Base-by-base conservation (phyloP, 2,329 filamentous ascomycete genomes). In the Fusarium tjaetaba region DNA sequence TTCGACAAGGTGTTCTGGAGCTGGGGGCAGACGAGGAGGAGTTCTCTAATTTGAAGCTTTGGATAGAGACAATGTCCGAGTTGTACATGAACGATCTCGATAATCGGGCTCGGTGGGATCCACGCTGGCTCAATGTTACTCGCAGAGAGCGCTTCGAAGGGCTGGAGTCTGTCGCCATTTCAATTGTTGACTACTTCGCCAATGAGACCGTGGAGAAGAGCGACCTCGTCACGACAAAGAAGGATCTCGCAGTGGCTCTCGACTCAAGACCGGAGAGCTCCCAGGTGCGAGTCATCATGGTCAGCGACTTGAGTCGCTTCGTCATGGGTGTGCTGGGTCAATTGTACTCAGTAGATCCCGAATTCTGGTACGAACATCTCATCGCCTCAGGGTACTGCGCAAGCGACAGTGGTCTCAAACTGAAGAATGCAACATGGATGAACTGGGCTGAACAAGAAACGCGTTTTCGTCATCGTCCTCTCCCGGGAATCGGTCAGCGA, bases 361-460 rank as follows among this genome's bases (percentile, higher is more conserved):
- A 79, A 24, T 79, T 80, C 34, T 80, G 78, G 78, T 78, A 78
- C 43, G 78, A 80, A 24, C 75, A 79, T 26, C 77, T 80, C 20
- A 61, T 72, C 15, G 72, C 77, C 24, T 79, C 77, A 24, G 75
- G 78, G 4, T 80, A 80, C 36, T 71, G 74, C 11, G 78, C 36
- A 68, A 68, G 76, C 52, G 78, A 80, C 43, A 77, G 78, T 32
- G 76, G 77, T 1, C 67, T 80, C 18, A 80, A 79, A 48, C 49
- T 79, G 22, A 78, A 75, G 46, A 80, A 79, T 16, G 78, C 76
- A 20, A 71, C 77, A 2, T 79, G 78, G 76, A 73, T 80, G 72
- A 80, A 80, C 42, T 80, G 78, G 78, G 60, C 62, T 4, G 76
- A 79, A 39, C 70, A 73, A 22, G 78, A 80, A 53, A 78, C 72